phyloP scores from a whole-genome alignment of 768 basidiomycete species.

The Rhodotorula kratochvilovae region DNA sequence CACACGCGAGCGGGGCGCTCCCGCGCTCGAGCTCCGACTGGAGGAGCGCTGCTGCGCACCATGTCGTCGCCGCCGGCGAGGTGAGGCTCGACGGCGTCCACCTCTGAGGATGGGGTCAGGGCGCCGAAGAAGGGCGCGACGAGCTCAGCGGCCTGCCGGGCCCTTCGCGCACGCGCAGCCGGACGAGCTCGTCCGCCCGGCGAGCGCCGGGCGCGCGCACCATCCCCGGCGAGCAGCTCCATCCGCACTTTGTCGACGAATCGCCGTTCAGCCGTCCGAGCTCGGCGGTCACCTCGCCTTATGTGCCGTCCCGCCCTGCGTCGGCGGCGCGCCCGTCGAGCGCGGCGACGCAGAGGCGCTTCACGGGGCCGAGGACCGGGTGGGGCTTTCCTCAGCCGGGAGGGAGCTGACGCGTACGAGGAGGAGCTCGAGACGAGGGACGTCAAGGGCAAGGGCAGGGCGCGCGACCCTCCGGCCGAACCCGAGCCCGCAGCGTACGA shows the following conservation, averaged over 20 bases:
- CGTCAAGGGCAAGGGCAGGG: constrained; percentile 8
- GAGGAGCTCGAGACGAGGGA: too few species aligned
- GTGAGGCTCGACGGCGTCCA: neutral
- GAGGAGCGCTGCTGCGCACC: too few species aligned
- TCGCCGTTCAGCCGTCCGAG: neutral
- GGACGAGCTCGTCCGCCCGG: neutral
- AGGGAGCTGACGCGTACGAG: too few species aligned
- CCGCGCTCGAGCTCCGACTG: neutral
- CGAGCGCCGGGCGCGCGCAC: neutral
- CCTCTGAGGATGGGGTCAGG: too few species aligned
- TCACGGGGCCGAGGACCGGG: neutral
- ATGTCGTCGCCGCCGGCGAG: too few species aligned
- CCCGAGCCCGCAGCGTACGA: neutral
- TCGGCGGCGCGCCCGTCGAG: neutral
- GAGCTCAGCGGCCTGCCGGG: neutral
- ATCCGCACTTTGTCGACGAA: neutral
- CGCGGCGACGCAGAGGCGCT: neutral
- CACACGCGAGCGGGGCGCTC: neutral
- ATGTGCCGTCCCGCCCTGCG: neutral
- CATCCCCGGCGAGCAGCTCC: neutral
- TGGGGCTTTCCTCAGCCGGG: too few species aligned
- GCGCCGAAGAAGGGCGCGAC: neutral
- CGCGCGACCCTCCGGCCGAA: neutral
- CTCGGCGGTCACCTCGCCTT: neutral
- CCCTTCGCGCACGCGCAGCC: neutral